These are phyloP conservation scores for Eucommia ulmoides DNA, from an alignment of 257 asterid species.

Conservation along the genomic window DNA sequence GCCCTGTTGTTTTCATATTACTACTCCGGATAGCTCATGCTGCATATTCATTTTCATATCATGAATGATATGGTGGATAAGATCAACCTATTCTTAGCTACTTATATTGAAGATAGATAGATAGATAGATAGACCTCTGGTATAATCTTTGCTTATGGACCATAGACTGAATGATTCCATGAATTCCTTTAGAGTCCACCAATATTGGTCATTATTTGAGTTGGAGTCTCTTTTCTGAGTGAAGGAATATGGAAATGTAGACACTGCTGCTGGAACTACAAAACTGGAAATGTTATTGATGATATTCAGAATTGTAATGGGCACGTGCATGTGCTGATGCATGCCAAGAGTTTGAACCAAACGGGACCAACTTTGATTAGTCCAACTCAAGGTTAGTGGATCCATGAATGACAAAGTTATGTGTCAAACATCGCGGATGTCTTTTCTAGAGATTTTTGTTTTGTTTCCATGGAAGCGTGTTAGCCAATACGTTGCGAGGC, in stretches of 20 bases:
- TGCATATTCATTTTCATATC: no score
- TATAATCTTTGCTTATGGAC: neutral
- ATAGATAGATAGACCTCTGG: neutral
- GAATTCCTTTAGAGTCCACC: conserved; percentile 1
- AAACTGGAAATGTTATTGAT: conserved; percentile 40
- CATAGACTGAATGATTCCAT: neutral
- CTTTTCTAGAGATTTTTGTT: neutral
- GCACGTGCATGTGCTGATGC: conserved; percentile 52
- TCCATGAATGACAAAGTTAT: neutral
- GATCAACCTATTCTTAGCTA: no score
- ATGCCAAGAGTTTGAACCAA: conserved; percentile 35
- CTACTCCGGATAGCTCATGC: no score
- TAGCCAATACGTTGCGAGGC: neutral
- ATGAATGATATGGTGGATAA: no score
- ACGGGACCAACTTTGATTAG: conserved; percentile 15
- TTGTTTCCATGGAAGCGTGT: neutral
- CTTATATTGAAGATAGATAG: no score
- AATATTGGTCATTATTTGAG: conserved; percentile 19
- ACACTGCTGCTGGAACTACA: conserved; percentile 72
- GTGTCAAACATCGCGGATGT: neutral
- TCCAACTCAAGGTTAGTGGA: conserved; percentile 55
- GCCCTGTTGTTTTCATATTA: no score
- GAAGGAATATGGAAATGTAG: conserved; percentile 96
- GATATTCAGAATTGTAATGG: conserved; percentile 46
- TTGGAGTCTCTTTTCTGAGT: conserved; percentile 34